Evolutionary conservation across 2,329 filamentous ascomycete species (phyloP).

Genomic region (Trichoderma atrobrunneum): DNA sequence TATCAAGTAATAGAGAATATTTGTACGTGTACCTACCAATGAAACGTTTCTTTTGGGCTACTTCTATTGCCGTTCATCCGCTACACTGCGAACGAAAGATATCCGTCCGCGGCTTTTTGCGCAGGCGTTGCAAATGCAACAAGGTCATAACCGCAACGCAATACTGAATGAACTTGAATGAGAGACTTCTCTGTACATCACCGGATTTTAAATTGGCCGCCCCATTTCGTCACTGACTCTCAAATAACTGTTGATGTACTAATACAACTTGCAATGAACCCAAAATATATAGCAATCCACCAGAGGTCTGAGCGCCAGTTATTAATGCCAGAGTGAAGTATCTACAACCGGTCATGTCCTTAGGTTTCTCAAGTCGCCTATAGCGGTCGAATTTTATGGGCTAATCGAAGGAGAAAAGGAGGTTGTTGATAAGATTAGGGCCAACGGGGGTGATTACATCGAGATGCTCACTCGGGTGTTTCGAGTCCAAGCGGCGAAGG

Average conservation of each 20-base stretch:
- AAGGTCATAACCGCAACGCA: background rate
- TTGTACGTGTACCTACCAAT: background rate
- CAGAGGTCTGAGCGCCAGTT: background rate
- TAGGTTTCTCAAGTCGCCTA: background rate
- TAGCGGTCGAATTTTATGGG: background rate
- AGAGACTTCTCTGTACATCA: background rate
- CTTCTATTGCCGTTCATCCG: background rate
- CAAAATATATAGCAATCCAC: background rate
- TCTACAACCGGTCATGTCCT: background rate
- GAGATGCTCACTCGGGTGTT: background rate
- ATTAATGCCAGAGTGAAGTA: background rate
- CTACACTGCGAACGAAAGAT: background rate
- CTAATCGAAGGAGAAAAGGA: background rate
- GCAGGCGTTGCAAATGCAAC: background rate
- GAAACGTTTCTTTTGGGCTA: background rate
- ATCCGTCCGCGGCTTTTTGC: background rate
- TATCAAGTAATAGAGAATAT: background rate
- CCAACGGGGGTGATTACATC: background rate
- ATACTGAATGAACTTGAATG: background rate
- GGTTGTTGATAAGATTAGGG: background rate
- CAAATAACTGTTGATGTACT: background rate
- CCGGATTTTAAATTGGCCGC: background rate
- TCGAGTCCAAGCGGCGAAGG: too few relatives aligned
- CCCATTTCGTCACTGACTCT: background rate
- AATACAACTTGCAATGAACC: background rate